Percentiles rank a stretch among this genome's conserved stretches.
phyloP scores from a whole-genome alignment of 345 rosid genomes.

The Clausena lansium region DNA sequence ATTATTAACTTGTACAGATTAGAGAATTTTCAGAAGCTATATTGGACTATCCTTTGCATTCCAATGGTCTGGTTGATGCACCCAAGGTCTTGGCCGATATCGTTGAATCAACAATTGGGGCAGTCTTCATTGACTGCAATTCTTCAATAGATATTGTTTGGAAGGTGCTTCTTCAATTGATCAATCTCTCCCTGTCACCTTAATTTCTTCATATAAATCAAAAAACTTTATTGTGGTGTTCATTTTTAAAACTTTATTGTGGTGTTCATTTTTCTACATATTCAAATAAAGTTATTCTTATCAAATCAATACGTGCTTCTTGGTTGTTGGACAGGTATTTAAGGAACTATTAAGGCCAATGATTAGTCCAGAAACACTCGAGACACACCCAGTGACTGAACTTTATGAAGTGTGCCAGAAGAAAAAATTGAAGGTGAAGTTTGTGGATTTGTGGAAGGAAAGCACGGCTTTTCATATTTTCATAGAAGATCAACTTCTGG shows the following conservation, averaged over 20 bases:
- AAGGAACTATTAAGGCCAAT: constrained; percentile 55
- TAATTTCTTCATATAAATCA: background rate
- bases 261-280: no score
- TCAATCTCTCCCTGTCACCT: background rate
- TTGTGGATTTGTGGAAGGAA: constrained; percentile 49
- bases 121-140: constrained; percentile 44
- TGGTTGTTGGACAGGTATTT: constrained; percentile 36
- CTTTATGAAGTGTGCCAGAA: constrained; percentile 61
- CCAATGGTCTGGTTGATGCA: constrained; percentile 43
- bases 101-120: constrained; percentile 59
- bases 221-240: no score
- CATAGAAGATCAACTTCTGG: constrained; percentile 35
- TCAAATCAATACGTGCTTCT: no score
- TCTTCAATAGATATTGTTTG: constrained; percentile 37
- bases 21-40: constrained; percentile 41
- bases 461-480: constrained; percentile 32
- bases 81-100: constrained; percentile 66
- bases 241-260: no score
- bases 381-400: constrained; percentile 45
- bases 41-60: constrained; percentile 49
- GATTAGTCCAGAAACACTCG: constrained; percentile 33
- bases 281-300: no score
- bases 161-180: constrained; percentile 41
- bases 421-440: constrained; percentile 38
- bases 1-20: constrained; percentile 31